Percentiles rank a stretch among this genome's conserved stretches.
Evolutionary conservation across 306 rosid species (phyloP).

Genomic region (Urtica urens): DNA sequence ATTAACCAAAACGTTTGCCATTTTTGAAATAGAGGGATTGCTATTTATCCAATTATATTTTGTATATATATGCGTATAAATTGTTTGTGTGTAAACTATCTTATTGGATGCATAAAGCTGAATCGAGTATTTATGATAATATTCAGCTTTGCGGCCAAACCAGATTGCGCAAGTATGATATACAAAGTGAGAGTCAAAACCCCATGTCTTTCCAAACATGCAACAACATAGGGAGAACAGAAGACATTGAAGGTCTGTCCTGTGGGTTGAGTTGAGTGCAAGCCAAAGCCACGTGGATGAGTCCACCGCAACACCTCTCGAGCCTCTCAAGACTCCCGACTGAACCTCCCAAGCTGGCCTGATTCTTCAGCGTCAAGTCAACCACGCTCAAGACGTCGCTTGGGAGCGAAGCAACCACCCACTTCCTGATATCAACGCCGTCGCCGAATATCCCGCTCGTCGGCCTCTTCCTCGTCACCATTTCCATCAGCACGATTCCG

Average conservation of each 20-base stretch:
- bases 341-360: neutral
- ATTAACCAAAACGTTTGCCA: too few species aligned
- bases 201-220: neutral
- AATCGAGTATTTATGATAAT: too few species aligned
- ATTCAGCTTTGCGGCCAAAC: too few species aligned
- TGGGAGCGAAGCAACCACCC: slow-evolving; percentile 16
- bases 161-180: too few species aligned
- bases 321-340: slow-evolving; percentile 4
- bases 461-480: slow-evolving; percentile 14
- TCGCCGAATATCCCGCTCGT: slow-evolving; percentile 7
- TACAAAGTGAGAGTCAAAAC: too few species aligned
- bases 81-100: too few species aligned
- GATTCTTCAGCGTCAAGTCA: slow-evolving; percentile 11
- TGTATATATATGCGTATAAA: too few species aligned
- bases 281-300: slow-evolving; percentile 1
- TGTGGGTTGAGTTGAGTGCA: slow-evolving; percentile 15
- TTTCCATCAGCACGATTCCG: slow-evolving; percentile 17
- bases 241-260: slow-evolving; percentile 8
- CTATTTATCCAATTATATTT: too few species aligned
- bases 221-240: slow-evolving; percentile 5
- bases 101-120: too few species aligned
- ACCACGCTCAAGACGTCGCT: slow-evolving; percentile 15
- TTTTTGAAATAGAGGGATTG: too few species aligned
- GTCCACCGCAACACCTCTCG: slow-evolving; percentile 3
- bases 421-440: slow-evolving; percentile 17